These are phyloP conservation scores for Calocybe cyanea DNA, from an alignment of 768 basidiomycete genomes.

Conservation along the genomic window DNA sequence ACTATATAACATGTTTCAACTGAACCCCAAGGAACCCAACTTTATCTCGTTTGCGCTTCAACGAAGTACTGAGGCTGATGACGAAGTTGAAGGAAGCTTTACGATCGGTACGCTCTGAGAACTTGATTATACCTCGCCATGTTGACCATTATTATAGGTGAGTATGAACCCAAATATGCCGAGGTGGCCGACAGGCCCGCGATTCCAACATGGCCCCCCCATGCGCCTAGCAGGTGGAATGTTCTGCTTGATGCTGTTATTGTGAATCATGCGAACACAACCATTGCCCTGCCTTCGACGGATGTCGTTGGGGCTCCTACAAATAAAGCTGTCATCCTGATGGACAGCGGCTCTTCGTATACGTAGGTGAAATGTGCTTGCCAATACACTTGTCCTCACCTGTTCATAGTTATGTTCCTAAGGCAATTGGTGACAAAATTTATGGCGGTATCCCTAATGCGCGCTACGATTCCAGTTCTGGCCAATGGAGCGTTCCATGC, in stretches of 20 bases:
- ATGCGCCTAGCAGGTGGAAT: slow-evolving; percentile 67
- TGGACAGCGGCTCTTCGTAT: slow-evolving; percentile 83
- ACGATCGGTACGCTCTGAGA: slow-evolving; percentile 51
- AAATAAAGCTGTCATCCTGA: slow-evolving; percentile 68
- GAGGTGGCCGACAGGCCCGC: slow-evolving; percentile 51
- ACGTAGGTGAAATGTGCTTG: slow-evolving; percentile 43
- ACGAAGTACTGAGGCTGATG: slow-evolving; percentile 46
- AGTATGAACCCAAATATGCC: slow-evolving; percentile 60
- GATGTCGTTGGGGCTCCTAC: slow-evolving; percentile 53
- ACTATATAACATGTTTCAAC: slow-evolving; percentile 71
- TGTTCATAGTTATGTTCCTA: slow-evolving; percentile 61
- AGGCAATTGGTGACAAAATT: slow-evolving; percentile 61
- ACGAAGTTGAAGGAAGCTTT: slow-evolving; percentile 64
- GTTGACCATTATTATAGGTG: slow-evolving; percentile 39
- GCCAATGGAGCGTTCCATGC: slow-evolving; percentile 76
- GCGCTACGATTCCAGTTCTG: slow-evolving; percentile 41
- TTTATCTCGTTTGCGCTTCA: slow-evolving; percentile 78
- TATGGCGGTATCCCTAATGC: slow-evolving; percentile 69
- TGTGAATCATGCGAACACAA: slow-evolving; percentile 52
- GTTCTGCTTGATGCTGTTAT: slow-evolving; percentile 73
- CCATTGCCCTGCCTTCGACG: slow-evolving; percentile 49
- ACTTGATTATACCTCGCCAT: not conserved
- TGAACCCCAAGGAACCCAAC: slow-evolving; percentile 69
- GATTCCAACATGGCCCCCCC: slow-evolving; percentile 73
- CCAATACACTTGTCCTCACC: slow-evolving; percentile 1